phyloP scores from a whole-genome alignment of 2,329 filamentous ascomycete genomes.

The Epicoccum nigrum region DNA sequence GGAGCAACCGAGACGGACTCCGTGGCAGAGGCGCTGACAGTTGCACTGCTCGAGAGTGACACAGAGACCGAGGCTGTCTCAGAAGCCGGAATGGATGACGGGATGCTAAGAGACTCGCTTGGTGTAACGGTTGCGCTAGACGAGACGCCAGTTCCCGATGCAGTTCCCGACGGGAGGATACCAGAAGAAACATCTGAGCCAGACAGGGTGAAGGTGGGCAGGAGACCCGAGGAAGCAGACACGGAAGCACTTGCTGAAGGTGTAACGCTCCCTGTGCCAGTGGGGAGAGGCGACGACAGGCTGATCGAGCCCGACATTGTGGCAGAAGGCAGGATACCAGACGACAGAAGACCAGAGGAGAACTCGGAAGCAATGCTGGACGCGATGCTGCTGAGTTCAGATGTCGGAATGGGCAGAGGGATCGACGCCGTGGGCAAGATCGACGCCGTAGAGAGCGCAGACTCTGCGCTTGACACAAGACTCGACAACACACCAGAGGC shows the following conservation, averaged over 20 bases:
- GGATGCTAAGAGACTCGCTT: slow-evolving; percentile 22
- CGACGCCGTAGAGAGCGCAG: slow-evolving; percentile 14
- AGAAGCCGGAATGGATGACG: slow-evolving; percentile 29
- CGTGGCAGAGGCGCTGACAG: neutral
- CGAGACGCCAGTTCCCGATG: slow-evolving; percentile 7
- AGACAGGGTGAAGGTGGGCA: slow-evolving; percentile 19
- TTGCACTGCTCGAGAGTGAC: slow-evolving; percentile 8
- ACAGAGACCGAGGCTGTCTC: slow-evolving; percentile 19
- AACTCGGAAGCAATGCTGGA: slow-evolving; percentile 21
- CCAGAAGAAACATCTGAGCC: slow-evolving; percentile 18
- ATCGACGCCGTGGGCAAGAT: slow-evolving; percentile 22
- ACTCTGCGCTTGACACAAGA: slow-evolving; percentile 24
- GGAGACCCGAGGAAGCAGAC: slow-evolving; percentile 14
- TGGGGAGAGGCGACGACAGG: slow-evolving; percentile 8
- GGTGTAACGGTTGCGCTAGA: slow-evolving; percentile 11
- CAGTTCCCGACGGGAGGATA: slow-evolving; percentile 5
- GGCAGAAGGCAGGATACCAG: slow-evolving; percentile 17
- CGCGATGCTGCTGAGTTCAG: slow-evolving; percentile 18
- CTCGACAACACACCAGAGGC: slow-evolving; percentile 28
- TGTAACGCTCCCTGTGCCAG: slow-evolving; percentile 7
- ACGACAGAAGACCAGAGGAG: slow-evolving; percentile 14
- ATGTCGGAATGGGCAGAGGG: slow-evolving; percentile 19
- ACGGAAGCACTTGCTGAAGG: slow-evolving; percentile 9
- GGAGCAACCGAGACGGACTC: slow-evolving; percentile 3
- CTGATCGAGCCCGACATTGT: slow-evolving; percentile 9